Conservation (phyloP, 2,329 filamentous ascomycete genomes). For the Claviceps sp. region DNA sequence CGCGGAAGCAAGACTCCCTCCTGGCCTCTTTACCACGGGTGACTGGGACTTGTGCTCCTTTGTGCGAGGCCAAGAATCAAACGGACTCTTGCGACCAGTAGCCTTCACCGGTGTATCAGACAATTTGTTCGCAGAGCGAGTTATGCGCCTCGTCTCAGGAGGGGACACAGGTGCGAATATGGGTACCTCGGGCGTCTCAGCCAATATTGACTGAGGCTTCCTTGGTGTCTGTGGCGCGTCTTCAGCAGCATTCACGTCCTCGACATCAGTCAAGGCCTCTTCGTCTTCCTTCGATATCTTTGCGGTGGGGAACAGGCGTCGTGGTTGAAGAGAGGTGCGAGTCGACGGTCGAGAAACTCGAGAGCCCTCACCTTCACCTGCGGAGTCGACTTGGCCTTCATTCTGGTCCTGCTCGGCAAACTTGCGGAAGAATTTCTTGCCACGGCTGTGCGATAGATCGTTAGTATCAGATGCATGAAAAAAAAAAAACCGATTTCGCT, state of each 20-base stretch:
- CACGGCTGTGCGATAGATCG: slow-evolving; percentile 42
- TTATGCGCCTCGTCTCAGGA: slow-evolving; percentile 47
- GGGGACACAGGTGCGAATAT: slow-evolving; percentile 46
- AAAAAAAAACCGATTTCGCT: neutral
- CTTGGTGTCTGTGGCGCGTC: slow-evolving; percentile 23
- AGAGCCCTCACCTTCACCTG: slow-evolving; percentile 21
- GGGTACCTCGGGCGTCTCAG: slow-evolving; percentile 39
- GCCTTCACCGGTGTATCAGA: slow-evolving; percentile 28
- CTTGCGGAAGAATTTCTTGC: slow-evolving; percentile 65
- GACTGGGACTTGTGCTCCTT: slow-evolving; percentile 40
- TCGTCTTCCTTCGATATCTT: slow-evolving; percentile 37
- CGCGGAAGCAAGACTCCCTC: slow-evolving; percentile 17
- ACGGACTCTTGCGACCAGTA: slow-evolving; percentile 37
- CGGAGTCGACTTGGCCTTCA: slow-evolving; percentile 18
- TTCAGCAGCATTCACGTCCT: slow-evolving; percentile 27
- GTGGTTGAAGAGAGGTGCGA: slow-evolving; percentile 57
- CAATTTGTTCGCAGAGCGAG: slow-evolving; percentile 41
- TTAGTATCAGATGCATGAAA: neutral
- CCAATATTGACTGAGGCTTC: slow-evolving; percentile 16
- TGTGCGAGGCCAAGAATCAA: slow-evolving; percentile 55
- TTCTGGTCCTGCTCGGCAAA: slow-evolving; percentile 33
- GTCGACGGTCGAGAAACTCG: slow-evolving; percentile 36
- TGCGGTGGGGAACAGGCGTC: slow-evolving; percentile 52
- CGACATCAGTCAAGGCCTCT: slow-evolving; percentile 46
- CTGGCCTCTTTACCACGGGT: slow-evolving; percentile 28